Percentiles rank a stretch among this genome's conserved stretches.
Evolutionary conservation across 495 filamentous ascomycete genomes (phyloP).

Genomic region (Hyaloscypha finlandica): DNA sequence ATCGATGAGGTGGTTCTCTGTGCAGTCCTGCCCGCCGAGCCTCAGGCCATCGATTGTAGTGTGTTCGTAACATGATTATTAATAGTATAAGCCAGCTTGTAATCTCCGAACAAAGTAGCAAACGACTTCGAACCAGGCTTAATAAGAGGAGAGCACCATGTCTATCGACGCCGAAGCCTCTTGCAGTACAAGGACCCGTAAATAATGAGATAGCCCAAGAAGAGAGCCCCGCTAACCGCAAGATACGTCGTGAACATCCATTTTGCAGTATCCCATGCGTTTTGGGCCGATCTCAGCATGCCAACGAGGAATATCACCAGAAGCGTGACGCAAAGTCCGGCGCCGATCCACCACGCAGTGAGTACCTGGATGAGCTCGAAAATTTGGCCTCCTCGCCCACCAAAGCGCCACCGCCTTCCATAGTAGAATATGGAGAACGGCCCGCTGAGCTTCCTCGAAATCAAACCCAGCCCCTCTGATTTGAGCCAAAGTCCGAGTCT

Average conservation of each 20-base stretch:
- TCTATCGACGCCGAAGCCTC: conserved; percentile 6
- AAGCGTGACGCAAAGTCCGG: conserved; percentile 9
- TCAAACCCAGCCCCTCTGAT: conserved; percentile 11
- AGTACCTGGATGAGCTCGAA: conserved; percentile 8
- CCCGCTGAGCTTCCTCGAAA: conserved; percentile 1
- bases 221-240: conserved; percentile 7
- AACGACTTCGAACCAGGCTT: conserved; percentile 4
- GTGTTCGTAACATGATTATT: too few species aligned
- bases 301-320: conserved; percentile 14
- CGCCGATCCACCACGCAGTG: conserved; percentile 8
- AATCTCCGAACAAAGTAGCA: neutral
- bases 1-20: too few species aligned
- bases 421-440: conserved; percentile 15
- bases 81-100: too few species aligned
- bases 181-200: neutral
- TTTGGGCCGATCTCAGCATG: conserved; percentile 13
- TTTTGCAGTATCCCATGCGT: conserved; percentile 11
- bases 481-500: conserved; percentile 11
- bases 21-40: too few species aligned
- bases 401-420: conserved; percentile 13
- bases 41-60: too few species aligned
- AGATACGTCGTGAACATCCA: conserved; percentile 1
- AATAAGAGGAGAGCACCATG: neutral
- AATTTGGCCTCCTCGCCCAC: conserved; percentile 11
- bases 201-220: neutral